These are phyloP conservation scores for Cerioporus squamosus DNA, from an alignment of 1,284 basidiomycete genomes.

Conservation along the genomic window DNA sequence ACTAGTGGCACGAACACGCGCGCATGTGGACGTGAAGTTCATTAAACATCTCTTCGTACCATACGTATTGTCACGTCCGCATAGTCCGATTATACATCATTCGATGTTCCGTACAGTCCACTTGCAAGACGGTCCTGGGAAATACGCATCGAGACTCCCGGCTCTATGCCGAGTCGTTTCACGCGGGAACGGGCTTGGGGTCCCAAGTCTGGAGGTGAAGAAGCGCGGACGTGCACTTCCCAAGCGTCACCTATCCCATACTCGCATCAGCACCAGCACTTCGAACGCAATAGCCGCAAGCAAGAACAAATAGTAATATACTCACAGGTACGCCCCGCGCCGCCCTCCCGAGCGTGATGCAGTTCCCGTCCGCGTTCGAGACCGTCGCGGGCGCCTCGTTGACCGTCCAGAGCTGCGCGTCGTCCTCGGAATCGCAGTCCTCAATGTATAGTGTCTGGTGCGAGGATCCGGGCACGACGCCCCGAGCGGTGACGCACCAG, in stretches of 20 bases:
- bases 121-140: too few relatives aligned
- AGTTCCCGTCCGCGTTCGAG: slow-evolving; percentile 23
- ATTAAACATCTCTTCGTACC: too few relatives aligned
- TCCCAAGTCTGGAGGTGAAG: slow-evolving; percentile 7
- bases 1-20: too few relatives aligned
- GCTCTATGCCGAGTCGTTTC: too few relatives aligned
- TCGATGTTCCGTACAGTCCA: too few relatives aligned
- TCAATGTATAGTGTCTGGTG: slow-evolving; percentile 13
- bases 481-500: slow-evolving; percentile 14
- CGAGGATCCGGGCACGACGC: slow-evolving; percentile 9
- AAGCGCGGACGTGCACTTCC: slow-evolving; percentile 1
- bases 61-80: too few relatives aligned
- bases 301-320: background rate
- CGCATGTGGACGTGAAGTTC: too few relatives aligned
- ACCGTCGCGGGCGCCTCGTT: slow-evolving; percentile 11
- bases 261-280: background rate
- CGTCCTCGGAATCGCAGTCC: slow-evolving; percentile 10
- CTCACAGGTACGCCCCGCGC: slow-evolving; percentile 7
- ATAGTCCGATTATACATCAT: too few relatives aligned
- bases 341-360: slow-evolving; percentile 15
- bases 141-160: too few relatives aligned
- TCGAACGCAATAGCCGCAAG: background rate
- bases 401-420: slow-evolving; percentile 10
- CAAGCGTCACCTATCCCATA: slow-evolving; percentile 2
- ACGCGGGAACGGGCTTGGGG: background rate